phyloP scores from a whole-genome alignment of 1,139 yeast species.

The Debaryomyces coudertii region DNA sequence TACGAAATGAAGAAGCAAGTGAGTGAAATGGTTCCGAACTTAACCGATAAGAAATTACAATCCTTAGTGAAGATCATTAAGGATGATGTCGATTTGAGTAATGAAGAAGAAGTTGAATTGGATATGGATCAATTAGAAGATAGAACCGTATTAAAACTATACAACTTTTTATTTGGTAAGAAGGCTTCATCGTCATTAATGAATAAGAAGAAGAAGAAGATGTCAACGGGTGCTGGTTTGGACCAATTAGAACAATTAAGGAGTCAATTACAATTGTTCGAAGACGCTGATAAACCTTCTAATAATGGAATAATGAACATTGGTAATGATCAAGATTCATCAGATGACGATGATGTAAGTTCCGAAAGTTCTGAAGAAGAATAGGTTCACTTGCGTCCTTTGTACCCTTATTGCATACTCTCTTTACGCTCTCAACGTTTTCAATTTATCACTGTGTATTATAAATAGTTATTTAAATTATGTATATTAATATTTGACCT shows the following conservation, averaged over 20 bases:
- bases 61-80: conserved; percentile 84
- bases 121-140: conserved; percentile 95
- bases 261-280: conserved; percentile 79
- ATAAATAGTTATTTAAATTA: conserved; percentile 12
- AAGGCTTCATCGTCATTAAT: conserved; percentile 43
- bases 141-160: conserved; percentile 77
- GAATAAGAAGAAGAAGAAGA: conserved; percentile 53
- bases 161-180: conserved; percentile 73
- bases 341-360: conserved; percentile 50
- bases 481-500: conserved; percentile 12
- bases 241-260: conserved; percentile 85
- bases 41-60: conserved; percentile 79
- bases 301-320: conserved; percentile 31
- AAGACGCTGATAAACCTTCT: conserved; percentile 43
- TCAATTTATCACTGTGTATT: conserved; percentile 15
- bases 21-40: conserved; percentile 78
- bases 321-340: conserved; percentile 42
- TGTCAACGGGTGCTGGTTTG: conserved; percentile 69
- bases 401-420: background rate
- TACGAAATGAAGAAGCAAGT: conserved; percentile 97
- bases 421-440: conserved; percentile 1
- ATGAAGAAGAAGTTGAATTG: conserved; percentile 86
- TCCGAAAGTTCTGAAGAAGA: conserved; percentile 73
- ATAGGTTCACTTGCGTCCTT: conserved; percentile 22
- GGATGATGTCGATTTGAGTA: conserved; percentile 76